Evolutionary conservation across 2,329 filamentous ascomycete species (phyloP).

Genomic region (Aureobasidium sp.): DNA sequence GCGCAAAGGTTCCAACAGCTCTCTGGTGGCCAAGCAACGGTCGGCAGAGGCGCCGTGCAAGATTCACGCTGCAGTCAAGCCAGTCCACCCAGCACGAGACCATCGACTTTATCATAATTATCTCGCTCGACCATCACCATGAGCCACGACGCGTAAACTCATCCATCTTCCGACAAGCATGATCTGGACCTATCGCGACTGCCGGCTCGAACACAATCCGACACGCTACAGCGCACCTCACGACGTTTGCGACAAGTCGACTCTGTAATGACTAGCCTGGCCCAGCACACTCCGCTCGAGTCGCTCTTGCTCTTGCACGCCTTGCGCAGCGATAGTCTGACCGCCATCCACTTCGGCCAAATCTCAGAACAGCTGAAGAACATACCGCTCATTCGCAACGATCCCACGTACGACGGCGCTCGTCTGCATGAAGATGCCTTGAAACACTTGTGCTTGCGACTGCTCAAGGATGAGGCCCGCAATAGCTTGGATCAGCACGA

Average conservation of each 20-base stretch:
- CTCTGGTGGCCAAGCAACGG: constrained; percentile 3
- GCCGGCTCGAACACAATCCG: neutral
- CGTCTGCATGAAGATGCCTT: constrained; percentile 73
- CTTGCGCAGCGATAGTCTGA: constrained; percentile 60
- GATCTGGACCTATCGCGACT: neutral
- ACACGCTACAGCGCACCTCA: neutral
- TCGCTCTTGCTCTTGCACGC: constrained; percentile 79
- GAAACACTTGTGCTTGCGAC: constrained; percentile 67
- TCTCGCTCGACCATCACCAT: neutral
- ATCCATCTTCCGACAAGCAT: neutral
- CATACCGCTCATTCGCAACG: constrained; percentile 65
- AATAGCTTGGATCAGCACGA: constrained; percentile 27
- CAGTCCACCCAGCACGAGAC: neutral
- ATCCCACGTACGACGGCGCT: constrained; percentile 62
- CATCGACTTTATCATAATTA: neutral
- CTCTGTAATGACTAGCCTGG: constrained; percentile 49
- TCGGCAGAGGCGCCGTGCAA: neutral
- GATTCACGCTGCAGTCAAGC: neutral
- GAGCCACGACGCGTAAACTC: neutral
- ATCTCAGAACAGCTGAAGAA: constrained; percentile 69
- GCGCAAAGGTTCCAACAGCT: neutral
- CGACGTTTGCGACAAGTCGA: neutral
- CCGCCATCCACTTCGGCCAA: constrained; percentile 56
- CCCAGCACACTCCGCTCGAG: constrained; percentile 72
- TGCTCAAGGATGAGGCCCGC: constrained; percentile 67